Base-by-base conservation (phyloP, 306 rosid species). In the Lotus japonicus region DNA sequence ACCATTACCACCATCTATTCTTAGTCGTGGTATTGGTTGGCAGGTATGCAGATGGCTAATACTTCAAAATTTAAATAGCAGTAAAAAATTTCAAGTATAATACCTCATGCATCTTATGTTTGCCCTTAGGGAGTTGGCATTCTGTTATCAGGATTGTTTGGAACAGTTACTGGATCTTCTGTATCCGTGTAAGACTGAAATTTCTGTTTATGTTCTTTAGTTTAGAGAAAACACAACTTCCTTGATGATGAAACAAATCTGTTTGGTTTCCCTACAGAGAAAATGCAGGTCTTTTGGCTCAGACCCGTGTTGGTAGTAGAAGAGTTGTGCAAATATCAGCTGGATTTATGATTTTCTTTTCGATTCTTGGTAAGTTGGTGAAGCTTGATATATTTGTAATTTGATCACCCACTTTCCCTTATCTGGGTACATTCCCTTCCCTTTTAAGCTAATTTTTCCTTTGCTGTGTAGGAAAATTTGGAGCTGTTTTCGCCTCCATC, bases 261-360 rank as follows among this genome's bases (percentile, higher is more conserved):
- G 39, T 50, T 75, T 76, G 51, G 50, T 56, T 61, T 66, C 60
- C 43, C 51, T 48, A 44, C 79, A 94, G 99, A 39, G 99, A 94
- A 82, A 94, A 94, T 74, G 99, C 97, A 21, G 99, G 99, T 70
- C 96, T 94, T 33, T 79, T 94, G 79, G 99, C 95, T 5, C 76
- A 88, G 88, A 94, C 99, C 5, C 95, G 92, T 12, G 96, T 94
- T 66, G 99, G 97, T 36, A 94, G 99, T 81, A 79, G 97, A 75
- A 85, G 99, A 85, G 99, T 94, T 35, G 99, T 94, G 60, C 99
- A 94, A 68, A 94, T 94, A 78, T 84, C 99, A 8, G 99, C 99
- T 15, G 99, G 96, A 23, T 94, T 94, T 77, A 94, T 94, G 99
- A 90, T 94, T 77, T 94, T 94, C 86, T 94, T 94, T 88, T 90